Evolutionary conservation across 768 basidiomycete genomes (phyloP).

Genomic region (Naganishia vaughanmartiniae): DNA sequence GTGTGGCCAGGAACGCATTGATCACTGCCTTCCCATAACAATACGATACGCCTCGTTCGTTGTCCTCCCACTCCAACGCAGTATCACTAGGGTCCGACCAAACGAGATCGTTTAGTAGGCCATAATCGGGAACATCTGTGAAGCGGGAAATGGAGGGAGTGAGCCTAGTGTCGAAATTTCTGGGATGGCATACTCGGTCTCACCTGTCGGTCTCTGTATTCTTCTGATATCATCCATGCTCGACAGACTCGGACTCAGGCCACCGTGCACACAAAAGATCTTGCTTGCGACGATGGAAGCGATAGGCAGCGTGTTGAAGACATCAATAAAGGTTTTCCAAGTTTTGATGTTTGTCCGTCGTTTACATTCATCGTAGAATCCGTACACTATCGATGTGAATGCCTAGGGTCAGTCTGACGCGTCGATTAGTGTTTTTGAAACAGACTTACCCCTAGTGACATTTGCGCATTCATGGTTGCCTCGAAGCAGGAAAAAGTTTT

Average conservation of each 20-base stretch:
- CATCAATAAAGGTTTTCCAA: conserved; percentile 99
- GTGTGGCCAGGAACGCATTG: conserved; percentile 76
- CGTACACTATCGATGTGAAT: conserved; percentile 67
- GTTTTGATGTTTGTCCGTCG: conserved; percentile 98
- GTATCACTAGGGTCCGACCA: conserved; percentile 99
- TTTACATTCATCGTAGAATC: conserved; percentile 99
- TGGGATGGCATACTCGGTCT: conserved; percentile 19
- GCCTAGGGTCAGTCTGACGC: background rate
- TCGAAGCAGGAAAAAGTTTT: conserved; percentile 96
- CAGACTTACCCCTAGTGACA: conserved; percentile 83
- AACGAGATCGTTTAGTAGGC: conserved; percentile 89
- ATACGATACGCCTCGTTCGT: conserved; percentile 97
- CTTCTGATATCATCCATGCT: conserved; percentile 96
- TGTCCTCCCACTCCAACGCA: conserved; percentile 98
- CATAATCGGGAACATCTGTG: conserved; percentile 91
- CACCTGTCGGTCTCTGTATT: conserved; percentile 83
- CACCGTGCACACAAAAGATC: conserved; percentile 98
- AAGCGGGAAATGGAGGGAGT: background rate
- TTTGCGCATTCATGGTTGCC: conserved; percentile 99
- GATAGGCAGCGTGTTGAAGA: conserved; percentile 98
- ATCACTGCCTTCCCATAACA: conserved; percentile 98
- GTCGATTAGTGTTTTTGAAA: too few species aligned
- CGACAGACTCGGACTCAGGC: conserved; percentile 64
- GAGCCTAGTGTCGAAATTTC: background rate
- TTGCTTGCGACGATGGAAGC: conserved; percentile 98